phyloP scores from a whole-genome alignment of 768 basidiomycete species.

The Mycena polygramma region DNA sequence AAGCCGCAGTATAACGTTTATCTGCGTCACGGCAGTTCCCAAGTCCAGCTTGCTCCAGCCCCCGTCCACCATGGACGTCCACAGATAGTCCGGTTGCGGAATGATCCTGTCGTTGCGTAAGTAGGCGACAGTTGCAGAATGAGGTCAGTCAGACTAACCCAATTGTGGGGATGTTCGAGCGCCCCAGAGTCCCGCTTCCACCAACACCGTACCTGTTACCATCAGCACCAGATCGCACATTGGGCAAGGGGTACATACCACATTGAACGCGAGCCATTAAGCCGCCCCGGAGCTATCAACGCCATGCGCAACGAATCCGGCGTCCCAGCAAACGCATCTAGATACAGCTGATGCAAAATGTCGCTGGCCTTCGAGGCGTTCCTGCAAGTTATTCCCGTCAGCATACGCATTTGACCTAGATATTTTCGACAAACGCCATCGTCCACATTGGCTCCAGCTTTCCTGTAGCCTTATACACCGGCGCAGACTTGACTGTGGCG shows the following conservation, averaged over 20 bases:
- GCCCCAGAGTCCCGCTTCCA: slow-evolving; percentile 44
- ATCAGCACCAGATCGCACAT: not conserved
- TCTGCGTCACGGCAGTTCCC: slow-evolving; percentile 40
- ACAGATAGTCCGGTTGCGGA: slow-evolving; percentile 48
- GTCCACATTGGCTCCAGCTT: slow-evolving; percentile 51
- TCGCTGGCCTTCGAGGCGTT: slow-evolving; percentile 43
- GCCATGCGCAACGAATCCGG: slow-evolving; percentile 47
- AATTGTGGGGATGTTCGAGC: slow-evolving; percentile 44
- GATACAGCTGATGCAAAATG: slow-evolving; percentile 42
- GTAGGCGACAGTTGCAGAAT: not conserved
- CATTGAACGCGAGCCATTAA: slow-evolving; percentile 40
- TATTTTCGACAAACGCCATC: slow-evolving; percentile 43
- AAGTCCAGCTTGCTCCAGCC: slow-evolving; percentile 49
- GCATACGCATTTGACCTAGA: not conserved
- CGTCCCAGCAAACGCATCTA: slow-evolving; percentile 45
- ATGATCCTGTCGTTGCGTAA: slow-evolving; percentile 41
- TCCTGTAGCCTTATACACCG: slow-evolving; percentile 45
- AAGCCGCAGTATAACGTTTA: slow-evolving; percentile 45
- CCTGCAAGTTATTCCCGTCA: slow-evolving; percentile 26
- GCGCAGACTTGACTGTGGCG: slow-evolving; percentile 33
- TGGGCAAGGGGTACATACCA: slow-evolving; percentile 29
- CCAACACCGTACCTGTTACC: slow-evolving; percentile 42
- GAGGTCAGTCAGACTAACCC: slow-evolving; percentile 39
- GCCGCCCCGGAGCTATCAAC: slow-evolving; percentile 42
- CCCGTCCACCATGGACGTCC: slow-evolving; percentile 46